Evolutionary conservation across 495 filamentous ascomycete genomes (phyloP).

Genomic region (Durotheca rogersii): DNA sequence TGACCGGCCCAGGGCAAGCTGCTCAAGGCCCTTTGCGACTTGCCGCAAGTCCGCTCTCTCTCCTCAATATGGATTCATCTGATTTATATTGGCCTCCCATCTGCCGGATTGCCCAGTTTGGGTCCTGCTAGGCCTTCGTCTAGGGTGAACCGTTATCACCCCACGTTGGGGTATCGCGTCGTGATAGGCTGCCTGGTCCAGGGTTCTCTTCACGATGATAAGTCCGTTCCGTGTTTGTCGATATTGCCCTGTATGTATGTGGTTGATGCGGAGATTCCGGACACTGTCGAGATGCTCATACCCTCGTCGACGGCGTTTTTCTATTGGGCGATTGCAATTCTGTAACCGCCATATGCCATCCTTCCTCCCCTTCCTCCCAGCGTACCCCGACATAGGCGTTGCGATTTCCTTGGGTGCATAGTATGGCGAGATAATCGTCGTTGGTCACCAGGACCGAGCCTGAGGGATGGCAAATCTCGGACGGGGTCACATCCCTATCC

Average conservation of each 20-base stretch:
- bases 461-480: conserved; percentile 10
- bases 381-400: conserved; percentile 9
- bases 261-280: conserved; percentile 11
- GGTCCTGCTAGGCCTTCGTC: conserved; percentile 11
- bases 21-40: conserved; percentile 13
- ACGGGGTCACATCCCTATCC: conserved; percentile 14
- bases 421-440: conserved; percentile 22
- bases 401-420: conserved; percentile 14
- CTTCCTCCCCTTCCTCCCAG: conserved; percentile 13
- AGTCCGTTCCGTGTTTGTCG: conserved; percentile 16
- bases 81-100: conserved; percentile 29
- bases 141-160: conserved; percentile 22
- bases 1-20: conserved; percentile 12
- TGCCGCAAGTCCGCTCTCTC: conserved; percentile 13
- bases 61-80: conserved; percentile 28
- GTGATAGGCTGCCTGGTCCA: conserved; percentile 15
- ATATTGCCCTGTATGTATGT: not conserved
- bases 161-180: conserved; percentile 24
- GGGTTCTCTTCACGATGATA: conserved; percentile 11
- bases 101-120: conserved; percentile 21
- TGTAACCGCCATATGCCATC: conserved; percentile 5
- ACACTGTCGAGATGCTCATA: conserved; percentile 2
- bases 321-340: conserved; percentile 15
- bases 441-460: conserved; percentile 28
- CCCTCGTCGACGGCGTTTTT: conserved; percentile 3